Conservation (phyloP, 1,284 basidiomycete genomes). For the Papiliotrema laurentii region DNA sequence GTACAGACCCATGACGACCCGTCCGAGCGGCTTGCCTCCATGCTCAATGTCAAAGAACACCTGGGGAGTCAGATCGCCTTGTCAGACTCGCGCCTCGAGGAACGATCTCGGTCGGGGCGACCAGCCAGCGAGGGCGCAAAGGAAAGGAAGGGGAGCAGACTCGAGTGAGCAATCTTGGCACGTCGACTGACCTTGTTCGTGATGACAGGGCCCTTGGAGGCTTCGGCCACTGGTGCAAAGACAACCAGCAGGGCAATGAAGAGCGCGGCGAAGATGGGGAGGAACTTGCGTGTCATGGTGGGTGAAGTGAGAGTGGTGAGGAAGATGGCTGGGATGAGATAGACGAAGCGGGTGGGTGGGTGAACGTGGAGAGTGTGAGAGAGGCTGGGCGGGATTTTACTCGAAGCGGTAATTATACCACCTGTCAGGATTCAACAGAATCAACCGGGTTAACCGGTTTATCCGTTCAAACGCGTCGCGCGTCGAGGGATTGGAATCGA, state of each 20-base stretch:
- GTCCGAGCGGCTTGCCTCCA: constrained; percentile 74
- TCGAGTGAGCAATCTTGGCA: not conserved
- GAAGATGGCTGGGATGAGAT: not conserved
- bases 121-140: too few species aligned
- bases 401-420: not conserved
- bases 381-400: not conserved
- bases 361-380: not conserved
- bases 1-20: constrained; percentile 77
- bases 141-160: too few species aligned
- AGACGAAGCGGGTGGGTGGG: not conserved
- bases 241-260: constrained; percentile 57
- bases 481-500: not conserved
- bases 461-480: not conserved
- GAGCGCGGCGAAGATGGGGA: constrained; percentile 63
- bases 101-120: too few species aligned
- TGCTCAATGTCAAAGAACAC: constrained; percentile 93
- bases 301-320: not conserved
- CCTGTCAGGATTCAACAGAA: too few species aligned
- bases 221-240: constrained; percentile 31
- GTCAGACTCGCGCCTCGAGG: too few species aligned
- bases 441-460: not conserved
- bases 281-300: constrained; percentile 42
- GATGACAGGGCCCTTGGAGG: constrained; percentile 61
- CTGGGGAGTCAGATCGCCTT: constrained; percentile 9
- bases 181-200: constrained; percentile 60